Base-by-base conservation (phyloP, 345 rosid genomes). In the Moricandia moricandioides region DNA sequence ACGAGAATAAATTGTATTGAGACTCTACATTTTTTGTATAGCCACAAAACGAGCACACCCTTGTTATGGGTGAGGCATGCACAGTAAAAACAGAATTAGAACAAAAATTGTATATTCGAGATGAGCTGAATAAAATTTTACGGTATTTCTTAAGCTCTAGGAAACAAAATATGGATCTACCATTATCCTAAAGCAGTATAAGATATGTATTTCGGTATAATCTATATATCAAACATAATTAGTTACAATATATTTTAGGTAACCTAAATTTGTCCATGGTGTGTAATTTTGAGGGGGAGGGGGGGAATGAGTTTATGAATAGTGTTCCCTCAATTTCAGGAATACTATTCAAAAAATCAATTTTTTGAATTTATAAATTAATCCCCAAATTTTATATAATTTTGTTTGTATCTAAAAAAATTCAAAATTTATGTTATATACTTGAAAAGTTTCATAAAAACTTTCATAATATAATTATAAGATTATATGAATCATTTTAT, bases 21-120 rank as follows among this genome's bases (percentile, higher is more conserved):
- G 47, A 43, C 0, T 52, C 56, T 47, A 24, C 2, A 14, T 13
- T 29, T 52, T 43, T 45, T 58, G 62, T 71, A 62, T 70, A 71
- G 13, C 71, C 62, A 11, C 60, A 71, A 47, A 3, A 59, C 45
- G 71, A 9, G 34, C 34, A 5, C 13, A 51, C 49, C 27, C 9
- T 71, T 6, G 18, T 39, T 12, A 78, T 69, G 77, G 51, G 77
- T 66, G 49, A 16, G 2, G 47, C 81, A 78, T 78, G 81, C 81
- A 70, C 13, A 10, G 14, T 7, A 37, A 30, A 16, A 56, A 31
- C 37, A 40, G 8, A 18, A 18, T 16, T 59, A 29, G 0, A 4
- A 29, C 2, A 18, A 43, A 43, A 43, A 43, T 4, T 12, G 13
- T 43, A 43, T 43, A 43, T 13, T 43, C 7, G 16, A 43, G 16